These are phyloP conservation scores for Boletales sp. DNA, from an alignment of 768 basidiomycete genomes.

Conservation along the genomic window DNA sequence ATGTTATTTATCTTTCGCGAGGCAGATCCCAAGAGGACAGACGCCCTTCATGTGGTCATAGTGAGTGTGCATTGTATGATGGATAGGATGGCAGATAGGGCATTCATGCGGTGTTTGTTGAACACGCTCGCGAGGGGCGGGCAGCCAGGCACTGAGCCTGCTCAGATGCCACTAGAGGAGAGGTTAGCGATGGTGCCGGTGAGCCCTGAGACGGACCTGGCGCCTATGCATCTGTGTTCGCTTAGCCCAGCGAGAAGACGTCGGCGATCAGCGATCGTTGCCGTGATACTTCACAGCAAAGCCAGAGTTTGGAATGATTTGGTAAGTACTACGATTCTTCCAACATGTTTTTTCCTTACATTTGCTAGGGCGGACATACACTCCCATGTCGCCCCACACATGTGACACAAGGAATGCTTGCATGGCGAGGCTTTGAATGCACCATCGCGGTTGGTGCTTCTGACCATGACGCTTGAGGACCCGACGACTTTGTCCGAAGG, in stretches of 20 bases:
- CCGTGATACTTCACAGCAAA: conserved; percentile 34
- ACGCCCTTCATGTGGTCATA: conserved; percentile 41
- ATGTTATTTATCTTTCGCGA: conserved; percentile 43
- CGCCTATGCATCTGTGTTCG: conserved; percentile 26
- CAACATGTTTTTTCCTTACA: background rate
- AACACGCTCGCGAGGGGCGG: conserved; percentile 32
- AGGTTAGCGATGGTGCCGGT: conserved; percentile 43
- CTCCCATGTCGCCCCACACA: conserved; percentile 42
- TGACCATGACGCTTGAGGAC: conserved; percentile 11
- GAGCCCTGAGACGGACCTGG: conserved; percentile 35
- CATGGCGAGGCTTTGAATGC: conserved; percentile 28
- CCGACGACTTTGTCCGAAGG: conserved; percentile 6
- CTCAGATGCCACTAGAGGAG: conserved; percentile 28
- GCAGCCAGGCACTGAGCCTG: background rate
- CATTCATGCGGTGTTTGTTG: conserved; percentile 43
- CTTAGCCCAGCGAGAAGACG: conserved; percentile 35
- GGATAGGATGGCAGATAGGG: conserved; percentile 44
- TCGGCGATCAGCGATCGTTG: conserved; percentile 45
- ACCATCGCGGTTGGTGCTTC: conserved; percentile 17
- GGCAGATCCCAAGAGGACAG: too few relatives aligned
- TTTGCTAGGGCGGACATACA: conserved; percentile 51
- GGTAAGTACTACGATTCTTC: conserved; percentile 25
- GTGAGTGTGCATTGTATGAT: conserved; percentile 47
- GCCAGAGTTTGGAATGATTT: conserved; percentile 18
- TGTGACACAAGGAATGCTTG: conserved; percentile 34